Conservation (phyloP, 2,329 filamentous ascomycete genomes). For the Fusarium piperis region DNA sequence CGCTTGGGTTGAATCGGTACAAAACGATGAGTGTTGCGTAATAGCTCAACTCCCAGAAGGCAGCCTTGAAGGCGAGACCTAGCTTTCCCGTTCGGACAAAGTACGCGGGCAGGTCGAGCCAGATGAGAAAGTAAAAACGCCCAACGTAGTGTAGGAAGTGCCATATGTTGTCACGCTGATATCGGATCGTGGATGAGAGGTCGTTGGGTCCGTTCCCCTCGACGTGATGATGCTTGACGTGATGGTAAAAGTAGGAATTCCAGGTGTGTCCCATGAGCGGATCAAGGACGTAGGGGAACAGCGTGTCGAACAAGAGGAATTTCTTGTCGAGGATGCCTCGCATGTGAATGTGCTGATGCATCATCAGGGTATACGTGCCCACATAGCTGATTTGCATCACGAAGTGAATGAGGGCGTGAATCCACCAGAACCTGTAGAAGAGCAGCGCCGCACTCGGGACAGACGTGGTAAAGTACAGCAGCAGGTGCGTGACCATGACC, state of each 20-base stretch:
- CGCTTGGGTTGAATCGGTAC: conserved; percentile 60
- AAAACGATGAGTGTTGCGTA: conserved; percentile 63
- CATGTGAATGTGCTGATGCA: conserved; percentile 85
- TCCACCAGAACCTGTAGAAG: conserved; percentile 71
- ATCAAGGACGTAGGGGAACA: conserved; percentile 78
- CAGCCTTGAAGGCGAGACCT: conserved; percentile 62
- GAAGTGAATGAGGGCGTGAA: conserved; percentile 73
- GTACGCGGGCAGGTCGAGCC: conserved; percentile 79
- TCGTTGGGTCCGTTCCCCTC: conserved; percentile 82
- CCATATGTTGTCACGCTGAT: conserved; percentile 73
- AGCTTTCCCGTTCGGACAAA: conserved; percentile 71
- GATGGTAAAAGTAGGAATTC: conserved; percentile 86
- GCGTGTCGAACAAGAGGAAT: conserved; percentile 64
- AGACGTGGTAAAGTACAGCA: conserved; percentile 75
- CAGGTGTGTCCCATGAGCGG: conserved; percentile 84
- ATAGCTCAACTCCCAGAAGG: conserved; percentile 68
- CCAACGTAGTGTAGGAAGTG: conserved; percentile 76
- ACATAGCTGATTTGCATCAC: conserved; percentile 74
- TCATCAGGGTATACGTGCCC: conserved; percentile 82
- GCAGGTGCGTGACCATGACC: conserved; percentile 80
- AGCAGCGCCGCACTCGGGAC: conserved; percentile 74
- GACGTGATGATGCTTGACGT: conserved; percentile 86
- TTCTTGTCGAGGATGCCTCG: conserved; percentile 70
- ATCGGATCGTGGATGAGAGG: conserved; percentile 78
- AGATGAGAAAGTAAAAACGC: conserved; percentile 77